phyloP scores from a whole-genome alignment of 768 basidiomycete species.

The Termitomyces sp. region DNA sequence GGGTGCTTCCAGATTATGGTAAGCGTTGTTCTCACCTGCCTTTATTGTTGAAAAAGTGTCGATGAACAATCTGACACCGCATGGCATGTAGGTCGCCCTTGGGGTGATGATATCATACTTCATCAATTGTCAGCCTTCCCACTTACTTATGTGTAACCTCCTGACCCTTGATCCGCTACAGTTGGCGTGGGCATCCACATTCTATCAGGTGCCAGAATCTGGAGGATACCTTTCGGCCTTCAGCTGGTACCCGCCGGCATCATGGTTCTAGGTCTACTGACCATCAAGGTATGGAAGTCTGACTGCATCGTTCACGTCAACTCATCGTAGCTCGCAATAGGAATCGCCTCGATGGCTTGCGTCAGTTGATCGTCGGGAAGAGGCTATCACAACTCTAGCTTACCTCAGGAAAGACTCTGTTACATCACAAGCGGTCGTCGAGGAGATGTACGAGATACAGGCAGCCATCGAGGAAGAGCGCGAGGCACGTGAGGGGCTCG shows the following conservation, averaged over 20 bases:
- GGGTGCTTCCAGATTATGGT: constrained; percentile 87
- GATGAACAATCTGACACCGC: background rate
- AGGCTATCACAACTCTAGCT: constrained; percentile 57
- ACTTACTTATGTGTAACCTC: background rate
- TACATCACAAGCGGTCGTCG: constrained; percentile 39
- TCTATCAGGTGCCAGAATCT: constrained; percentile 39
- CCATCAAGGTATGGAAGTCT: constrained; percentile 43
- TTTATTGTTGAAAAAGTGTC: background rate
- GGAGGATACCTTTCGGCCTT: constrained; percentile 74
- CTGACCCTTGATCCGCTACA: constrained; percentile 17
- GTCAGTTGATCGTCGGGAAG: constrained; percentile 47
- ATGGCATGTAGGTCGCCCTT: constrained; percentile 44
- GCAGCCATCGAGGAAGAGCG: constrained; percentile 75
- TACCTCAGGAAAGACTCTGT: constrained; percentile 49
- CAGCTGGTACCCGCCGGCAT: constrained; percentile 78
- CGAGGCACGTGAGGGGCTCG: constrained; percentile 56
- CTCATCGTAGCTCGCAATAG: constrained; percentile 19
- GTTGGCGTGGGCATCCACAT: constrained; percentile 60
- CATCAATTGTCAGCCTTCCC: constrained; percentile 56
- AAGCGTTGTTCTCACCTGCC: background rate
- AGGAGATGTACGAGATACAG: constrained; percentile 76
- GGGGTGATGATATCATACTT: constrained; percentile 88
- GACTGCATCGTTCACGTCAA: constrained; percentile 2
- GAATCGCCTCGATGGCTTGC: constrained; percentile 80
- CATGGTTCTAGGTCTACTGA: constrained; percentile 61